Evolutionary conservation across 345 rosid genomes (phyloP), one percentile per base, ranked within the genome.

Genomic region (Eucalyptus caleyi): DNA sequence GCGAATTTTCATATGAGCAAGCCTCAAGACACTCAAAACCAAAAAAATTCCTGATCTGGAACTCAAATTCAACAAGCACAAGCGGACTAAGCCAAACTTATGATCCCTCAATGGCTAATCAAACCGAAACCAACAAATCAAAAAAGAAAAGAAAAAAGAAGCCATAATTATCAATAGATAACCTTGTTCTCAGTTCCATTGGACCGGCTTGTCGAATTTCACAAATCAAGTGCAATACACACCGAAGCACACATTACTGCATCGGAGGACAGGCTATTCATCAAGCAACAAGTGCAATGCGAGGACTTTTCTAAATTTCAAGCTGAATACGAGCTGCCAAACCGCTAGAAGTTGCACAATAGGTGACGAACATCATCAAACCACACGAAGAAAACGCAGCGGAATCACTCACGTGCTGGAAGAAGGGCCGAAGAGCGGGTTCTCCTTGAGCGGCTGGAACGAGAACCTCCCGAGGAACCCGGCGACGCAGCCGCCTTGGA

Each of bases 371-470:
- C 21, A 56, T 56, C 26, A 32, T 53, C 59, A 40, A 67, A 8
- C 47, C 87, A 16, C 72, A 49, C 86, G 42, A 81, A 54, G 51
- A 32, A 37, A 32, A 24, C 23, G n/a, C 8, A 40, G 50, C 13
- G 42, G 27, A 42, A 54, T 8, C 19, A 87, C 98, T 93, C 91
- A 98, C 99, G 99, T 94, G 11, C 86, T 47, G 92, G 99, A 94
- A 90, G 99, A 98, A 8, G 99, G 99, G 44, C 99, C 99, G 88
- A 98, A 95, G 65, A 97, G 95, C 91, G 99, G 99, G 88, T 98
- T 98, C 91, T 96, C 99, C 89, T 88, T 94, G 89, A 95, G 92
- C 47, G 99, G 99, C 93, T 97, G 94, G 92, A 98, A 98, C 21
- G 99, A 96, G 88, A 98, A 88, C 89, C 99, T 95, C 16, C 98